phyloP scores from a whole-genome alignment of 169 alveolate species.

The Cryptosporidium muris region DNA sequence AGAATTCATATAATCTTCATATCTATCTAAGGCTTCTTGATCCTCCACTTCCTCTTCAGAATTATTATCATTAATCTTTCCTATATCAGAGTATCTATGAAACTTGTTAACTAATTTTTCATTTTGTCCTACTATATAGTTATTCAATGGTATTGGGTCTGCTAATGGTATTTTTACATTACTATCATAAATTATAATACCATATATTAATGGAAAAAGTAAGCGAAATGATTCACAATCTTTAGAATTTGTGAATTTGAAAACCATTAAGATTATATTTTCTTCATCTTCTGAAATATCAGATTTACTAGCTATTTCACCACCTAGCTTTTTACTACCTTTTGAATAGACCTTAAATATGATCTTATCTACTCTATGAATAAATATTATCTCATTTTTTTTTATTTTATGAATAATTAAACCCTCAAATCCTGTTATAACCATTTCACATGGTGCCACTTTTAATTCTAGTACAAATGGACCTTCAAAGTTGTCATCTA shows the following conservation, averaged over 20 bases:
- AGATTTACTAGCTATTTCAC: neutral
- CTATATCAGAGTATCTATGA: slow-evolving; percentile 26
- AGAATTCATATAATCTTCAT: slow-evolving; percentile 40
- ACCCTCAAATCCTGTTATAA: slow-evolving; percentile 42
- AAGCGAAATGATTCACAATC: slow-evolving; percentile 56
- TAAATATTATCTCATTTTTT: slow-evolving; percentile 46
- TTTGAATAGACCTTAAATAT: slow-evolving; percentile 9
- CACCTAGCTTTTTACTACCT: slow-evolving; percentile 4
- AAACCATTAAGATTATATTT: slow-evolving; percentile 19
- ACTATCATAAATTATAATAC: slow-evolving; percentile 17
- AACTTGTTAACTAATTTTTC: slow-evolving; percentile 27
- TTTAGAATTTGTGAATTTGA: slow-evolving; percentile 12
- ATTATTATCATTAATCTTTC: slow-evolving; percentile 6
- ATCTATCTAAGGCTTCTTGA: slow-evolving; percentile 11
- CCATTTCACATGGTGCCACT: slow-evolving; percentile 18
- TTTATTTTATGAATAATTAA: slow-evolving; percentile 5
- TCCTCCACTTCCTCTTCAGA: slow-evolving; percentile 22
- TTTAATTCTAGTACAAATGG: slow-evolving; percentile 34
- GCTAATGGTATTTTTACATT: slow-evolving; percentile 60
- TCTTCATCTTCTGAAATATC: neutral
- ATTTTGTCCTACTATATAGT: slow-evolving; percentile 40
- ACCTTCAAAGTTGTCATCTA: slow-evolving; percentile 44
- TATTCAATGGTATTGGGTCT: slow-evolving; percentile 37
- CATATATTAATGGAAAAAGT: slow-evolving; percentile 42
- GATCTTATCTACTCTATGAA: slow-evolving; percentile 28